A percentile compares a stretch with the other conserved stretches of the same genome.
Evolutionary conservation across 2,329 filamentous ascomycete genomes (phyloP).

Genomic region (Ophiocordyceps unilateralis): DNA sequence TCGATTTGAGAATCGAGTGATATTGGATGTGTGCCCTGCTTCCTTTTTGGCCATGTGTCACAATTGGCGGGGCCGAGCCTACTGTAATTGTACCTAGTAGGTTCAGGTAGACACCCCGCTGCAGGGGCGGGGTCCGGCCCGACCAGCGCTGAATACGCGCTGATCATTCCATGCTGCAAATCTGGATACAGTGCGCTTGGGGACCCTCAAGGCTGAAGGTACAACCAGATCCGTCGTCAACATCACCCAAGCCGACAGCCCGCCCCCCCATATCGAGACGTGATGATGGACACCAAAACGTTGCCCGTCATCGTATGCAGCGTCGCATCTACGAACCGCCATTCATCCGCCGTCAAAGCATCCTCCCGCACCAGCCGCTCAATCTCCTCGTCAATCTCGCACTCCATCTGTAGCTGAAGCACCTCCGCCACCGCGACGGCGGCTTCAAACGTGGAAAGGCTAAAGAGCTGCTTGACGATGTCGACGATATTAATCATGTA

Average conservation of each 20-base stretch:
- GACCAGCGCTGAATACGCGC: no score
- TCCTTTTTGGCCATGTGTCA: slow-evolving; percentile 18
- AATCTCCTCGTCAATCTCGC: not conserved
- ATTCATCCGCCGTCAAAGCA: not conserved
- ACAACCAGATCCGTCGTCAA: no score
- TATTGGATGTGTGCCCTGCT: slow-evolving; percentile 9
- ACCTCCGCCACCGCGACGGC: not conserved
- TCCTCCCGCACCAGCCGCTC: not conserved
- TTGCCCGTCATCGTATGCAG: not conserved
- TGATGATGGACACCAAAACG: not conserved
- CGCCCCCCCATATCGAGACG: not conserved
- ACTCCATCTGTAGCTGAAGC: not conserved
- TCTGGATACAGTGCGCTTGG: no score
- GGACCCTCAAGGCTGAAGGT: no score
- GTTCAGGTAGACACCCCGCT: slow-evolving; percentile 4
- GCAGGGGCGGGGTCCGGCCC: slow-evolving; percentile 7
- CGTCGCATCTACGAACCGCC: not conserved
- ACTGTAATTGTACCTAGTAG: no score
- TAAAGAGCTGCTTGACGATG: not conserved
- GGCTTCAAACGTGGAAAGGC: not conserved
- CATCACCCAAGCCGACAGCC: no score
- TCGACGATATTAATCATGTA: not conserved
- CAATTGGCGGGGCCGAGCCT: slow-evolving; percentile 7
- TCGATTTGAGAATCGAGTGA: no score
- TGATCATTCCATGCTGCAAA: no score